phyloP scores from a whole-genome alignment of 305 asterid species.

The Rubia occidens region DNA sequence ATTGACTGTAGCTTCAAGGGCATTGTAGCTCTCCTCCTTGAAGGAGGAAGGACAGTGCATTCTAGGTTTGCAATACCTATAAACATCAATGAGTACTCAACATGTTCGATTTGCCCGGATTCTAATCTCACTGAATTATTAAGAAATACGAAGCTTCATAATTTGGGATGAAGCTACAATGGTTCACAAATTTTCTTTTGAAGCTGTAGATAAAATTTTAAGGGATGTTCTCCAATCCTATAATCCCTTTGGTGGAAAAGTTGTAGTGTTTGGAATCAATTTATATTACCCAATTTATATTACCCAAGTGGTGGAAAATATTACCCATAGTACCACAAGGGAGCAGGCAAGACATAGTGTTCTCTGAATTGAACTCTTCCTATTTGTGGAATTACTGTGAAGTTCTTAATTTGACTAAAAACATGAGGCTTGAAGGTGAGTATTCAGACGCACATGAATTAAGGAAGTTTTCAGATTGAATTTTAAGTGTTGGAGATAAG shows the following conservation, averaged over 20 bases:
- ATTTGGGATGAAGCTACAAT: conserved; percentile 4
- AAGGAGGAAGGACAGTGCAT: background rate
- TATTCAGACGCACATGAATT: background rate
- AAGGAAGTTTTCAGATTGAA: background rate
- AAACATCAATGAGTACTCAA: background rate
- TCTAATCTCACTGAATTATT: background rate
- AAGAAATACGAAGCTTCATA: background rate
- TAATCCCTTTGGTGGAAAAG: background rate
- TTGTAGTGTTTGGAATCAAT: background rate
- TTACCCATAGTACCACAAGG: background rate
- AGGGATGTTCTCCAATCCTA: background rate
- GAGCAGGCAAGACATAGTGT: background rate
- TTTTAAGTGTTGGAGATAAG: background rate
- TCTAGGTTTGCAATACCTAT: conserved; percentile 9
- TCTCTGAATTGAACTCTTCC: background rate
- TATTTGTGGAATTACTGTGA: background rate
- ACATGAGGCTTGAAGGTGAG: background rate
- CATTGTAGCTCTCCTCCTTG: background rate
- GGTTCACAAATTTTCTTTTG: background rate
- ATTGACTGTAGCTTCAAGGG: conserved; percentile 1
- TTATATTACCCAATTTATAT: too few species aligned
- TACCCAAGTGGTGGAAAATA: too few species aligned
- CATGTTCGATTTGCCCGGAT: background rate
- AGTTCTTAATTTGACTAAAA: background rate
- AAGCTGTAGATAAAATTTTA: background rate